phyloP scores from a whole-genome alignment of 352 stramenopile species.

The Globisporangium nunn region DNA sequence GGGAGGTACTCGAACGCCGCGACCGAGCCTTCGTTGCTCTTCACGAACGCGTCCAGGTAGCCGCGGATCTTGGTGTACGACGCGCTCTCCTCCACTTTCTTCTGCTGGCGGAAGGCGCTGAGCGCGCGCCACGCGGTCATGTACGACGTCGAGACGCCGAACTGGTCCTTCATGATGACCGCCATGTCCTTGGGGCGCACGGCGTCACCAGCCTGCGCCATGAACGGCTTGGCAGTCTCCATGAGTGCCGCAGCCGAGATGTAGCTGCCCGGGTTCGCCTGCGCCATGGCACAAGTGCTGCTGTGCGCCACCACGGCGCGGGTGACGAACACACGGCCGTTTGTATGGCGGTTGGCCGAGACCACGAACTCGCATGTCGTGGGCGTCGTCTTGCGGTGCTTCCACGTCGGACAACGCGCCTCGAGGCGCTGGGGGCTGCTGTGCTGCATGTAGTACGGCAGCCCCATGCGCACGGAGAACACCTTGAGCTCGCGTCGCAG shows the following conservation, averaged over 20 bases:
- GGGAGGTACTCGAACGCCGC: constrained; percentile 54
- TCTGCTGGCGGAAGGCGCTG: constrained; percentile 59
- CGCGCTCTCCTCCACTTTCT: constrained; percentile 51
- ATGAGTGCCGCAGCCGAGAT: constrained; percentile 64
- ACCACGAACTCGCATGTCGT: constrained; percentile 63
- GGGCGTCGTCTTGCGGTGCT: constrained; percentile 46
- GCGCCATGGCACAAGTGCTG: constrained; percentile 35
- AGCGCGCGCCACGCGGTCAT: constrained; percentile 77
- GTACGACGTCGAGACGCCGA: constrained; percentile 67
- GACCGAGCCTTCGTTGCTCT: constrained; percentile 48
- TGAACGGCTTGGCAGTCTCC: constrained; percentile 69
- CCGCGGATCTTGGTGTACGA: constrained; percentile 65
- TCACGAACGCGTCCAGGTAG: constrained; percentile 57
- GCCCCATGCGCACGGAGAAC: constrained; percentile 57
- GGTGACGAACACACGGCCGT: constrained; percentile 69
- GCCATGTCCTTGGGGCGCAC: constrained; percentile 74
- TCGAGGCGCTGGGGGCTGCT: constrained; percentile 75
- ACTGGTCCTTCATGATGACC: constrained; percentile 80
- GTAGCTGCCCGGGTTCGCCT: constrained; percentile 32
- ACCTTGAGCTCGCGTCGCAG: constrained; percentile 69
- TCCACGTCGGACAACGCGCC: constrained; percentile 70
- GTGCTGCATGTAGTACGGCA: constrained; percentile 79
- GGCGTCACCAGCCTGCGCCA: constrained; percentile 39
- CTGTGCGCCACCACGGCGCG: constrained; percentile 44
- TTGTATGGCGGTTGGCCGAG: constrained; percentile 68